A percentile compares a stretch with the other conserved stretches of the same genome.
phyloP scores from a whole-genome alignment of 352 stramenopile genomes.

The Globisporangium abappressorium region DNA sequence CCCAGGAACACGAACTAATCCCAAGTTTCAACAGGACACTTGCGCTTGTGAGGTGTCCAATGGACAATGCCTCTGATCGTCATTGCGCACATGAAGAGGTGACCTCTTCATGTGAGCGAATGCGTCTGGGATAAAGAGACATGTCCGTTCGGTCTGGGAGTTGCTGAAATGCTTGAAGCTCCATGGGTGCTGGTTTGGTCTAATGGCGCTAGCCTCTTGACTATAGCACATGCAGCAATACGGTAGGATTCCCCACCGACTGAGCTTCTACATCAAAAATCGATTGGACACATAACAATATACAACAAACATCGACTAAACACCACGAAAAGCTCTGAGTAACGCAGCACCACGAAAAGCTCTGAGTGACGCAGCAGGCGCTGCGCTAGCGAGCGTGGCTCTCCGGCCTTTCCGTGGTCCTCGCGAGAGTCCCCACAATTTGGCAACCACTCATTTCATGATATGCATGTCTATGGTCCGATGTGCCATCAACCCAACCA shows the following conservation, averaged over 20 bases:
- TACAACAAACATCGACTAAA: background rate
- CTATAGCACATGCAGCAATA: background rate
- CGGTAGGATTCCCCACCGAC: background rate
- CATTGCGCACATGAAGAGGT: background rate
- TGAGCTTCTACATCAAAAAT: too few species aligned
- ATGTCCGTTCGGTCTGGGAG: background rate
- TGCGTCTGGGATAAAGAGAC: background rate
- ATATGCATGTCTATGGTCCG: background rate
- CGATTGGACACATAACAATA: background rate
- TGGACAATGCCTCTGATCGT: background rate
- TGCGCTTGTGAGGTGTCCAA: background rate
- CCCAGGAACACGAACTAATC: background rate
- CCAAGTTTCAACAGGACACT: background rate
- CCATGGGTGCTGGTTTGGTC: background rate
- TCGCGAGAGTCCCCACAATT: background rate
- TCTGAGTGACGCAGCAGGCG: background rate
- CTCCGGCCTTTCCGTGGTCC: background rate
- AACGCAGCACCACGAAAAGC: background rate
- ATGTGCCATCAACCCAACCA: background rate
- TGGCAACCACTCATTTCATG: background rate
- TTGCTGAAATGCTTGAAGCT: background rate
- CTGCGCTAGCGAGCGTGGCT: background rate
- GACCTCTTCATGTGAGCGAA: background rate
- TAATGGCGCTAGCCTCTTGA: background rate
- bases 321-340: too few species aligned